Evolutionary conservation across 1,284 basidiomycete genomes (phyloP), one percentile per base, ranked within the genome.

Genomic region (Boletus mariae): DNA sequence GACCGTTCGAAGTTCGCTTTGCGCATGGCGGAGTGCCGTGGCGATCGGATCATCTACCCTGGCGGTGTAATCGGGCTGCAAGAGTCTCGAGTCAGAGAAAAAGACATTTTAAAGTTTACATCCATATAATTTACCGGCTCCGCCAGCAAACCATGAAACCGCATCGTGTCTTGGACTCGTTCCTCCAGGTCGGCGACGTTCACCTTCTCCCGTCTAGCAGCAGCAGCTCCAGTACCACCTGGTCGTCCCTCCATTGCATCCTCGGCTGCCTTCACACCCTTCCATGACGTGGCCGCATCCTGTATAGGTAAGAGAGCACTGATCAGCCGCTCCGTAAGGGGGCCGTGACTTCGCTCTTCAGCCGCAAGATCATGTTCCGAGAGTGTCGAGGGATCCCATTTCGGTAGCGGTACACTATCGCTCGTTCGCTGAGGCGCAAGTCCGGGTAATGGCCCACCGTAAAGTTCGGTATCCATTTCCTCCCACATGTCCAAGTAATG

Each of bases 401-500:
- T 84, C 20, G 66, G 68, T 13, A 69, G 42, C 4, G 60, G 45
- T n/a, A 51, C 40, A n/a, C 62, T 53, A 34, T 67, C 59, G 31
- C 50, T 49, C 52, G 59, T 58, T 63, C 68, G 65, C 62, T 58
- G 71, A 59, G 57, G 67, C 49, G 60, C 61, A 20, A 77, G 74
- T 4, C 72, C 71, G 8, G 76, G 73, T 8, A 79, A 62, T 25
- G 77, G 72, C 3, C 64, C 67, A 34, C 76, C 75, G 53, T 77
- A 77, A n/a, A 75, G 57, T 7, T 79, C 77, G 6, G 77, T 77
- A 68, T 98, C 95, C 66, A 94, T 87, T 59, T 96, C 92, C 57
- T 94, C 92, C 94, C 95, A 98, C 2, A 87, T 76, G 50, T 95
- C 89, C 26, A 83, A 77, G 66, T 97, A 98, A 72, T 95, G 94